Percentiles rank a stretch among this genome's conserved stretches.
phyloP scores from a whole-genome alignment of 345 rosid genomes.

The Excoecaria agallocha region DNA sequence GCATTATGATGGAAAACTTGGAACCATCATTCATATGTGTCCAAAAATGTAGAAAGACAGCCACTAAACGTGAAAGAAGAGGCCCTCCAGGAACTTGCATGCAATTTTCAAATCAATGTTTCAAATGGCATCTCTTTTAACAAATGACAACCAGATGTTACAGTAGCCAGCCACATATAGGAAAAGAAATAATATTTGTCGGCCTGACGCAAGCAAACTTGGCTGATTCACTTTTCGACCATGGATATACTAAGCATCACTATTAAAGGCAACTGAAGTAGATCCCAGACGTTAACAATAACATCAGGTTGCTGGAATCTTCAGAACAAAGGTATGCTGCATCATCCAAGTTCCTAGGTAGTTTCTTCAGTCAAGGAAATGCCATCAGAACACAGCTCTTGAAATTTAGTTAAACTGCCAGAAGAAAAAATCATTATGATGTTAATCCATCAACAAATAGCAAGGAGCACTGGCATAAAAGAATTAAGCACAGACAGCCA shows the following conservation, averaged over 20 bases:
- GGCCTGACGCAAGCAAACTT: neutral
- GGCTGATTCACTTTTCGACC: neutral
- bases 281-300: neutral
- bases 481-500: neutral
- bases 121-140: neutral
- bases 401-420: constrained; percentile 52
- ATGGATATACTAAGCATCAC: neutral
- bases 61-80: too few relatives aligned
- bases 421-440: neutral
- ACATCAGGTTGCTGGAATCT: constrained; percentile 1
- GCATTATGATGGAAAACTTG: too few relatives aligned
- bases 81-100: too few relatives aligned
- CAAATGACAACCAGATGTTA: neutral
- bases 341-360: constrained; percentile 9
- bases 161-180: neutral
- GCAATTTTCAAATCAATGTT: too few relatives aligned
- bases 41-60: too few relatives aligned
- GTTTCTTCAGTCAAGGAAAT: constrained; percentile 1
- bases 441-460: neutral
- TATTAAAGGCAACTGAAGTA: neutral
- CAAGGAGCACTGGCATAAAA: neutral
- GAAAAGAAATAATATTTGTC: neutral
- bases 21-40: too few relatives aligned
- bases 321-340: neutral
- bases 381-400: constrained; percentile 42